These are phyloP conservation scores for Penstemon eatonii DNA, from an alignment of 257 asterid genomes.

Conservation along the genomic window DNA sequence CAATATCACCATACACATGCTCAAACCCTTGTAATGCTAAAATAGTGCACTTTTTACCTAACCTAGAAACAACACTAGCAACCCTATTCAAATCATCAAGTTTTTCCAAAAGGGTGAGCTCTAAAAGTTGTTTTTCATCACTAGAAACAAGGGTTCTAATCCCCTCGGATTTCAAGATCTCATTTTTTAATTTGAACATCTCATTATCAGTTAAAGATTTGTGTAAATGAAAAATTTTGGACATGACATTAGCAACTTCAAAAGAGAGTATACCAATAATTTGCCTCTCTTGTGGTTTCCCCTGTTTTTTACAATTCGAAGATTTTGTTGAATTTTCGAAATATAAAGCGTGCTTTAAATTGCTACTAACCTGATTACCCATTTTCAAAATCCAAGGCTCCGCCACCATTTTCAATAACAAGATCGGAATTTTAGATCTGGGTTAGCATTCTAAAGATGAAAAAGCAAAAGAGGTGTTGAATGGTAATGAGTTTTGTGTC, in stretches of 20 bases:
- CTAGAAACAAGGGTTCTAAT: constrained; percentile 56
- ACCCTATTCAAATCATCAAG: constrained; percentile 76
- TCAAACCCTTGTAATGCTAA: constrained; percentile 87
- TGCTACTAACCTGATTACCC: constrained; percentile 91
- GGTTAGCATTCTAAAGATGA: constrained; percentile 2
- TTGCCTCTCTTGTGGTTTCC: constrained; percentile 40
- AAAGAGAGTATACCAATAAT: constrained; percentile 78
- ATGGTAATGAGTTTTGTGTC: constrained; percentile 30
- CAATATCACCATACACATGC: constrained; percentile 82
- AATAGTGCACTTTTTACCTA: constrained; percentile 81
- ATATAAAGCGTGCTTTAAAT: constrained; percentile 67
- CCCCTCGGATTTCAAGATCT: constrained; percentile 71
- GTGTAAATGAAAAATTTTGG: constrained; percentile 74
- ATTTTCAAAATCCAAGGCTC: constrained; percentile 77
- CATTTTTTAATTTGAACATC: constrained; percentile 60
- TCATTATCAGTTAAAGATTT: constrained; percentile 64
- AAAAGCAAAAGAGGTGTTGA: constrained; percentile 24
- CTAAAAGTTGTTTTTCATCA: constrained; percentile 65
- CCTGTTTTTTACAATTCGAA: constrained; percentile 35
- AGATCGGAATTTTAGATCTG: constrained; percentile 45
- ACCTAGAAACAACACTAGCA: constrained; percentile 78
- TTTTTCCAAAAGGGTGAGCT: constrained; percentile 70
- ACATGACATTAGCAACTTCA: constrained; percentile 95
- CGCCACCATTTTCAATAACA: constrained; percentile 65
- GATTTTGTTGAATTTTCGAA: constrained; percentile 54